Evolutionary conservation across 73 alveolate genomes (phyloP).

Genomic region (Paramecium tetraurelia): DNA sequence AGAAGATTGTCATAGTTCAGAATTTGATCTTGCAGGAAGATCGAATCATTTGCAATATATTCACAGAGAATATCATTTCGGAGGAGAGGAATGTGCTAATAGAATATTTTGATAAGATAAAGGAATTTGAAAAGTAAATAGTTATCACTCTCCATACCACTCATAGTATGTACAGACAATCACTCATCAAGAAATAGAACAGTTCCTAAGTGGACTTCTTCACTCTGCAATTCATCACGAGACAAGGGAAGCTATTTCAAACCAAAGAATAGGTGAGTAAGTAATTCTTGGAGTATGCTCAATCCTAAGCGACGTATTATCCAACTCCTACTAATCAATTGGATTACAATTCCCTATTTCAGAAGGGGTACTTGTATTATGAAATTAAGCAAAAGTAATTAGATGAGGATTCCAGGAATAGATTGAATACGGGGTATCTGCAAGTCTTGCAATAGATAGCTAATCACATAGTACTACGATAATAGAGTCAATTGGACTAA

Average conservation of each 20-base stretch:
- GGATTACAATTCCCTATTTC: background rate
- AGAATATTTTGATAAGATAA: background rate
- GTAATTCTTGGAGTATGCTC: background rate
- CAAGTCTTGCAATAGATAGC: background rate
- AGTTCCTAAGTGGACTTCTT: background rate
- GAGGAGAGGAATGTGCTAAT: background rate
- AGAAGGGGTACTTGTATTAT: background rate
- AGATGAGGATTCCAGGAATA: background rate
- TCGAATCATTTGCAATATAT: background rate
- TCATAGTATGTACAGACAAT: background rate
- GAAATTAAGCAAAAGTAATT: background rate
- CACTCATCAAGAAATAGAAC: background rate
- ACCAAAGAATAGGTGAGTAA: background rate
- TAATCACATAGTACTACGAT: background rate
- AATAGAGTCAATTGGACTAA: background rate
- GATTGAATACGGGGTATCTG: background rate
- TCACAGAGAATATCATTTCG: background rate
- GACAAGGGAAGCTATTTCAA: background rate
- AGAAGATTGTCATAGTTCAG: background rate
- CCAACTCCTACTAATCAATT: background rate
- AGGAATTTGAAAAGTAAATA: background rate
- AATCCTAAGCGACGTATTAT: background rate
- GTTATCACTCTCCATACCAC: background rate
- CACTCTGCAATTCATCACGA: background rate
- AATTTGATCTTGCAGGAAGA: background rate